phyloP scores from a whole-genome alignment of 2,329 filamentous ascomycete species.

The Zasmidium citrigriseum region DNA sequence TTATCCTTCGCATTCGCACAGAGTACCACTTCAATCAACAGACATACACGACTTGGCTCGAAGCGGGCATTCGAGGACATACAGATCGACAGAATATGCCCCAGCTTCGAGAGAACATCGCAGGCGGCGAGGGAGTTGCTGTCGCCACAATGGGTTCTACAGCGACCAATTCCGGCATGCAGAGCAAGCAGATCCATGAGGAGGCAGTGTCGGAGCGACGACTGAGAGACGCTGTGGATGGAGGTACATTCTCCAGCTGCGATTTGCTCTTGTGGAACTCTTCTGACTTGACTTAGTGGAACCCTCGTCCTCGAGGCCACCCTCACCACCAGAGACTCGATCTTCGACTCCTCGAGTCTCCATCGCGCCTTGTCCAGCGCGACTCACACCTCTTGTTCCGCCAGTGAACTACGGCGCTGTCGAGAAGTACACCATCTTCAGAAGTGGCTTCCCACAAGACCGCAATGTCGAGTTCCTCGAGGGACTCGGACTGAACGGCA shows the following conservation, averaged over 20 bases:
- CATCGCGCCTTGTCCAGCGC: slow-evolving; percentile 29
- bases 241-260: not conserved
- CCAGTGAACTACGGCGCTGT: slow-evolving; percentile 78
- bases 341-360: slow-evolving; percentile 22
- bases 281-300: not conserved
- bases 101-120: not conserved
- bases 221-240: not conserved
- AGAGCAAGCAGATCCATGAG: not conserved
- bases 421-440: slow-evolving; percentile 70
- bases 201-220: not conserved
- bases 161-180: not conserved
- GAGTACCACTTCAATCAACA: not conserved
- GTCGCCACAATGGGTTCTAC: not conserved
- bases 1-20: not conserved
- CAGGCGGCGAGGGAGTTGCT: not conserved
- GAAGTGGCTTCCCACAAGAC: slow-evolving; percentile 75
- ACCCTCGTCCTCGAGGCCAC: slow-evolving; percentile 21
- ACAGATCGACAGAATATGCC: not conserved
- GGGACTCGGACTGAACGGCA: slow-evolving; percentile 71
- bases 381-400: slow-evolving; percentile 42
- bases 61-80: not conserved
- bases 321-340: slow-evolving; percentile 28
- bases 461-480: slow-evolving; percentile 71
- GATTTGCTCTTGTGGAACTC: not conserved
- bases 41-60: no score